Evolutionary conservation across 2,329 filamentous ascomycete genomes (phyloP).

Genomic region (Sordariomycetes sp.): DNA sequence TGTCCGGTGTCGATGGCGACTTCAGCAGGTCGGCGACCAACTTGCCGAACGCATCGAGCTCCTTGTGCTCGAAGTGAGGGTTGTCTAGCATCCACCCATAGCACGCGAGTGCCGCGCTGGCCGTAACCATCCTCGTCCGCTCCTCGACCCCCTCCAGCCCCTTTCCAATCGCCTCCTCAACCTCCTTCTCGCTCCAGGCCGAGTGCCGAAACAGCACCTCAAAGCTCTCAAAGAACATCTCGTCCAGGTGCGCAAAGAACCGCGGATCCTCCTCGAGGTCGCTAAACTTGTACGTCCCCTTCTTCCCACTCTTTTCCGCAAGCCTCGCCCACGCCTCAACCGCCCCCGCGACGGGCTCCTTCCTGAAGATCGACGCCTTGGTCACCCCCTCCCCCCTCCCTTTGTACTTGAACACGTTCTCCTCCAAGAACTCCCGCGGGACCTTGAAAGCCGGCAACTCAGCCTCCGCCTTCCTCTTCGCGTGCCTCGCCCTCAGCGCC

Average conservation of each 20-base stretch:
- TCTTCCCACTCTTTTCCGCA: not conserved
- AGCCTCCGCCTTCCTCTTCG: constrained; percentile 19
- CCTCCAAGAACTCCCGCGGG: constrained; percentile 41
- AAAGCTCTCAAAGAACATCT: constrained; percentile 1
- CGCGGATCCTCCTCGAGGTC: constrained; percentile 3
- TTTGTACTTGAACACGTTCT: constrained; percentile 23
- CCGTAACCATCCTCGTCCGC: constrained; percentile 1
- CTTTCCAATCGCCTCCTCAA: not conserved
- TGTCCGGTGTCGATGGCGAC: not conserved
- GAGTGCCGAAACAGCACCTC: constrained; percentile 1
- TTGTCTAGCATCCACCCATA: constrained; percentile 4
- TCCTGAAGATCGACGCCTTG: constrained; percentile 11
- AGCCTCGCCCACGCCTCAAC: constrained; percentile 1
- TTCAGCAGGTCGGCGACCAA: not conserved
- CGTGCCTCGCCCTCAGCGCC: constrained; percentile 16
- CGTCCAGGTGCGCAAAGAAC: constrained; percentile 1
- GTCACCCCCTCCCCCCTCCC: not conserved
- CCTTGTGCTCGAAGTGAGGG: not conserved
- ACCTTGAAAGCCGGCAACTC: constrained; percentile 38
- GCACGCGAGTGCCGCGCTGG: constrained; percentile 3
- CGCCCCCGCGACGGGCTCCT: not conserved
- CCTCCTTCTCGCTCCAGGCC: not conserved
- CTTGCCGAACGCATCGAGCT: not conserved
- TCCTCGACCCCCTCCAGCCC: not conserved
- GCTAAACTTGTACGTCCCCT: not conserved